A percentile compares a stretch with the other conserved stretches of the same genome.
Conservation (phyloP, 2,329 filamentous ascomycete genomes). For the Calonectria multiphialidica region DNA sequence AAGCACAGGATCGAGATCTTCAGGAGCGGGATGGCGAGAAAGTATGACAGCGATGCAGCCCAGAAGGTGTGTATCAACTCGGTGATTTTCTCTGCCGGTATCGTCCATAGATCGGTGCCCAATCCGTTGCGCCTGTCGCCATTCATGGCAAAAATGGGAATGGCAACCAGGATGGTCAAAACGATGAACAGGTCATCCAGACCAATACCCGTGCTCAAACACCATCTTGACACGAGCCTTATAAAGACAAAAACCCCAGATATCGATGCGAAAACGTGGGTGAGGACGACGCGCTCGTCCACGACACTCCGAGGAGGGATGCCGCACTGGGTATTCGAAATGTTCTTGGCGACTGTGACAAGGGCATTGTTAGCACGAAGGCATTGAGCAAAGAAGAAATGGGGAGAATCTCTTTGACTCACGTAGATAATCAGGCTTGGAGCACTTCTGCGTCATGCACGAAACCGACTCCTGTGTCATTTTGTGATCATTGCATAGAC, state of each 20-base stretch:
- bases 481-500: neutral
- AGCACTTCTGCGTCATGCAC: neutral
- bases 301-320: constrained; percentile 46
- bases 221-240: constrained; percentile 54
- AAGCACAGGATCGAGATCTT: constrained; percentile 67
- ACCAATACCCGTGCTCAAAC: constrained; percentile 48
- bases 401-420: neutral
- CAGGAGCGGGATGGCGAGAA: constrained; percentile 57
- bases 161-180: constrained; percentile 41
- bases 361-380: neutral
- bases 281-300: constrained; percentile 47
- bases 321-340: neutral
- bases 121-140: constrained; percentile 55
- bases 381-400: neutral
- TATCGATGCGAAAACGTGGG: constrained; percentile 49
- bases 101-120: constrained; percentile 64
- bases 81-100: constrained; percentile 55
- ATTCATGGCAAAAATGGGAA: constrained; percentile 45
- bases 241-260: constrained; percentile 55
- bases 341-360: constrained; percentile 27
- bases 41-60: constrained; percentile 59
- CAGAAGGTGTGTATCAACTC: constrained; percentile 58
- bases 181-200: constrained; percentile 54
- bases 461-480: neutral
- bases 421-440: neutral